Conservation (phyloP, 345 rosid species). For the Euphorbia peplus region DNA sequence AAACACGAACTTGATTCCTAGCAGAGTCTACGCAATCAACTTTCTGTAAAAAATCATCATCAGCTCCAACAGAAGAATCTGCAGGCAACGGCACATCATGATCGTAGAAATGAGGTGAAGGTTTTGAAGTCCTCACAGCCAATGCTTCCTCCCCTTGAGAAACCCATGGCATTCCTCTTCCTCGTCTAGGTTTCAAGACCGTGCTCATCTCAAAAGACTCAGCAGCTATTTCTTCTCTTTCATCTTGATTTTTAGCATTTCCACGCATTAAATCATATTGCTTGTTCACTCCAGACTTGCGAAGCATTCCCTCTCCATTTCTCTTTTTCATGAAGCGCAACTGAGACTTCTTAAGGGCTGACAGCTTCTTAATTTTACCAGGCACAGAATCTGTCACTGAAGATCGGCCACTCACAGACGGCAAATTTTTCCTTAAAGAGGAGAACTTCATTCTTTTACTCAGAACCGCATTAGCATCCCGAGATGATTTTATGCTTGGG, state of each 20-base stretch:
- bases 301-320: constrained; percentile 34
- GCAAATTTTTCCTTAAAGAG: constrained; percentile 35
- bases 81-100: constrained; percentile 16
- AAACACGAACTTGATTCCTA: background rate
- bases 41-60: constrained; percentile 17
- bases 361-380: constrained; percentile 26
- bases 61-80: constrained; percentile 31
- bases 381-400: constrained; percentile 30
- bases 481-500: constrained; percentile 17
- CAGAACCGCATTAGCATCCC: constrained; percentile 21
- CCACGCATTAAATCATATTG: constrained; percentile 35
- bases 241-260: constrained; percentile 29
- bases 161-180: constrained; percentile 25
- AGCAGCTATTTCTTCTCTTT: constrained; percentile 32
- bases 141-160: constrained; percentile 31
- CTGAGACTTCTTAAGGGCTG: constrained; percentile 32
- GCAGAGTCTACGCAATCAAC: constrained; percentile 30
- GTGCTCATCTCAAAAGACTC: constrained; percentile 29
- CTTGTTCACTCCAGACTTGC: constrained; percentile 43
- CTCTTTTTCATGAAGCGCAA: constrained; percentile 31
- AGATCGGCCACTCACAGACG: constrained; percentile 25
- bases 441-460: constrained; percentile 34
- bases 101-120: constrained; percentile 19
- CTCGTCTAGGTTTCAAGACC: constrained; percentile 14
- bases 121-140: constrained; percentile 29